Evolutionary conservation across 768 basidiomycete species (phyloP), one percentile per base, ranked within the genome.

Genomic region (Pleurotus tuber-regium): DNA sequence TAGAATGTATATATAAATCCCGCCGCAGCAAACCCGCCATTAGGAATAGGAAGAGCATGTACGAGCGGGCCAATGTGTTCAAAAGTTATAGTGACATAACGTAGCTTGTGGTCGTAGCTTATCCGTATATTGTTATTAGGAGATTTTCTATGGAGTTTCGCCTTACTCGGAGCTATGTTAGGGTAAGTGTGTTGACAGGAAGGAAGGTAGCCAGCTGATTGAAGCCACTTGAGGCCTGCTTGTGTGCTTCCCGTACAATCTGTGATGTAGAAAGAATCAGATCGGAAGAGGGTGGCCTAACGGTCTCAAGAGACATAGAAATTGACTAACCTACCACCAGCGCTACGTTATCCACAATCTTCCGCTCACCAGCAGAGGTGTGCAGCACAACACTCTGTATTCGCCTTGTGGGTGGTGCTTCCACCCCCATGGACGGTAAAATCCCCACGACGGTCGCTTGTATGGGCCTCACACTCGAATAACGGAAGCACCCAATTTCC

Each of bases 191-290:
- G 1, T 10, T 51, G 12, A 3, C 54, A 19, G n/a, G 40, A 4
- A n/a, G 7, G 6, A 11, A 41, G 11, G 19, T 50, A 54, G 4
- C 53, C 53, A 0, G 56, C 53, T n/a, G 43, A 29, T 42, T 47
- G 24, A 1, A 63, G 43, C 57, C 57, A 56, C 30, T 59, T 58
- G 7, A 58, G 51, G 21, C 62, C 63, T 8, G 53, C 57, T 26
- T 58, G 58, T 11, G 52, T 51, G 11, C 48, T 25, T 2, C 62
- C 64, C 5, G 63, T 63, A 44, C 63, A 61, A 38, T 62, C 64
- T 62, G n/a, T n/a, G n/a, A n/a, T n/a, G n/a, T n/a, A n/a, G n/a
- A n/a, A n/a, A n/a, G n/a, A n/a, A n/a, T n/a, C n/a, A n/a, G n/a
- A n/a, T n/a, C n/a, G n/a, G n/a, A 33, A 33, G 31, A 9, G 31